A percentile compares a stretch with the other conserved stretches of the same genome.
Conservation (phyloP, 805 yeast species). For the Saccharomycopsis sp. region DNA sequence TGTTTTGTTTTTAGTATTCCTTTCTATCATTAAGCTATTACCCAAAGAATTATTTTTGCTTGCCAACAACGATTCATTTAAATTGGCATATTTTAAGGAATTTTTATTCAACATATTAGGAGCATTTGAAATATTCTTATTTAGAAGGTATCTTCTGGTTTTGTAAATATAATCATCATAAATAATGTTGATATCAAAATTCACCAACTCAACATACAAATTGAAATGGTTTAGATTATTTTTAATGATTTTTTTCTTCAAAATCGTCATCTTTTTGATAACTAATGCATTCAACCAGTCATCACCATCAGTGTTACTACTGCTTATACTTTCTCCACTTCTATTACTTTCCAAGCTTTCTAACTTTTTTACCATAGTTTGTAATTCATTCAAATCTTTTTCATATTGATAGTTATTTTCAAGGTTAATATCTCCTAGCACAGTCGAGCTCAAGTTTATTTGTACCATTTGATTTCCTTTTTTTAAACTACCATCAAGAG, state of each 20-base stretch:
- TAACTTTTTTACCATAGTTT: slow-evolving; percentile 9
- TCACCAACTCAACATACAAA: slow-evolving; percentile 32
- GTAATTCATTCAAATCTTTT: slow-evolving; percentile 10
- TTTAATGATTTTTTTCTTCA: slow-evolving; percentile 10
- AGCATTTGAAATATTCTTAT: too few relatives aligned
- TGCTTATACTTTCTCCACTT: background rate
- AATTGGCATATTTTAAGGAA: background rate
- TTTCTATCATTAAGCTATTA: background rate
- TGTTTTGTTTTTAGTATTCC: background rate
- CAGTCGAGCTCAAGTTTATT: slow-evolving; percentile 44
- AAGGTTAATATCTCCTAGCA: background rate
- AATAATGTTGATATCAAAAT: slow-evolving; percentile 33
- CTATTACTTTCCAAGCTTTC: slow-evolving; percentile 6
- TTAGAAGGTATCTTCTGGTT: background rate
- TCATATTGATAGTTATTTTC: slow-evolving; percentile 1
- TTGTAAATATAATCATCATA: slow-evolving; percentile 28
- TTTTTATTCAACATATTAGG: too few relatives aligned
- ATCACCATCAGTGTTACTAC: too few relatives aligned
- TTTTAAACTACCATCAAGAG: slow-evolving; percentile 44
- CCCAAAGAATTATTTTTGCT: slow-evolving; percentile 1
- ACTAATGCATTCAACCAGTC: slow-evolving; percentile 15
- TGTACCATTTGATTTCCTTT: slow-evolving; percentile 59
- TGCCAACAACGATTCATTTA: background rate
- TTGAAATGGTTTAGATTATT: slow-evolving; percentile 19
- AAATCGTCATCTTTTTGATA: slow-evolving; percentile 11